These are phyloP conservation scores for Striga asiatica DNA, from an alignment of 257 asterid genomes.

Conservation along the genomic window DNA sequence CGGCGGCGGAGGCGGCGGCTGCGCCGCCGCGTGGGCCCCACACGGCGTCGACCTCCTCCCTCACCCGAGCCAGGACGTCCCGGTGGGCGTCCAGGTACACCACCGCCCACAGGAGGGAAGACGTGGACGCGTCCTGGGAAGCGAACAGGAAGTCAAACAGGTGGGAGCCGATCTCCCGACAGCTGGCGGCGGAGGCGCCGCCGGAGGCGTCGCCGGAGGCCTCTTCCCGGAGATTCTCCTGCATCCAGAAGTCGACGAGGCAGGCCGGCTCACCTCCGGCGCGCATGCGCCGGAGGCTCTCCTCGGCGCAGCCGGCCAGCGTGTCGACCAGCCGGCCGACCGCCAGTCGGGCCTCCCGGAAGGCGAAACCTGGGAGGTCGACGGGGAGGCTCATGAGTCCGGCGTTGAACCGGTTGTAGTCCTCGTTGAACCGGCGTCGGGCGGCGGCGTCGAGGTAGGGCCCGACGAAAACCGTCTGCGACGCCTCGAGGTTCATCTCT, in stretches of 20 bases:
- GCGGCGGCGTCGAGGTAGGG: slow-evolving; percentile 46
- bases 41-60: slow-evolving; percentile 70
- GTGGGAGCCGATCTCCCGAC: slow-evolving; percentile 55
- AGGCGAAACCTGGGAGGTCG: slow-evolving; percentile 86
- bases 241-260: slow-evolving; percentile 80
- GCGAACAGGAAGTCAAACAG: slow-evolving; percentile 84
- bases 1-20: slow-evolving; percentile 45
- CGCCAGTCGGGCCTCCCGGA: slow-evolving; percentile 66
- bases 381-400: slow-evolving; percentile 79
- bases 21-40: too few species aligned
- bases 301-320: slow-evolving; percentile 47
- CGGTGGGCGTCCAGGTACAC: slow-evolving; percentile 58
- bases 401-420: slow-evolving; percentile 67
- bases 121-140: slow-evolving; percentile 86
- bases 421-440: slow-evolving; percentile 41
- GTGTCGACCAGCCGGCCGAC: slow-evolving; percentile 47
- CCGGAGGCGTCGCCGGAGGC: slow-evolving; percentile 18
- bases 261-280: slow-evolving; percentile 69
- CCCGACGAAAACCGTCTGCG: slow-evolving; percentile 84
- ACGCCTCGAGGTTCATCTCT: slow-evolving; percentile 77
- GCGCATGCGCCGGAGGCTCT: slow-evolving; percentile 47
- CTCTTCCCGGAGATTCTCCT: slow-evolving; percentile 41
- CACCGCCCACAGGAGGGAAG: slow-evolving; percentile 75
- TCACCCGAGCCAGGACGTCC: slow-evolving; percentile 35
- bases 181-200: slow-evolving; percentile 22